phyloP scores from a whole-genome alignment of 2,329 filamentous ascomycete species.

The Penicillium paneum region DNA sequence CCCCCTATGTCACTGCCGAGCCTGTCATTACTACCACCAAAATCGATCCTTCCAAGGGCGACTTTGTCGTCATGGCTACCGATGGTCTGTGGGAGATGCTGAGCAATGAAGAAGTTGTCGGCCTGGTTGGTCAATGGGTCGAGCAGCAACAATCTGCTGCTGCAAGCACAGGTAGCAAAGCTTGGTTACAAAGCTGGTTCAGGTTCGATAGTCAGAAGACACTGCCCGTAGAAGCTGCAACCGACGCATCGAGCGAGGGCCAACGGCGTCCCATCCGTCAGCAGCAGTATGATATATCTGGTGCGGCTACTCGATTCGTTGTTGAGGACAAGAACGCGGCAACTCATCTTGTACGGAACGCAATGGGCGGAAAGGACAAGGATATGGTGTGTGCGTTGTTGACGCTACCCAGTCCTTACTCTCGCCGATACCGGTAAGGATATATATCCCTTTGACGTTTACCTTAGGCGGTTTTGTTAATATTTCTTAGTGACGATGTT shows the following conservation, averaged over 20 bases:
- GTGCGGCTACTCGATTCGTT: slow-evolving; percentile 71
- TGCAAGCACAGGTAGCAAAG: slow-evolving; percentile 42
- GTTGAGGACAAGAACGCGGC: slow-evolving; percentile 95
- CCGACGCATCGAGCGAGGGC: slow-evolving; percentile 55
- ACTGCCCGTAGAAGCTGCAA: slow-evolving; percentile 72
- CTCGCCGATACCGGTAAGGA: slow-evolving; percentile 77
- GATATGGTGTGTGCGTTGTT: slow-evolving; percentile 92
- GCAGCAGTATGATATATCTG: slow-evolving; percentile 81
- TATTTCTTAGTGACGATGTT: slow-evolving; percentile 71
- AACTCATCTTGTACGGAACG: slow-evolving; percentile 92
- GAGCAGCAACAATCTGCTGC: slow-evolving; percentile 61
- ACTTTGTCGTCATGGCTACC: slow-evolving; percentile 94
- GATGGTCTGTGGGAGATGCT: slow-evolving; percentile 99
- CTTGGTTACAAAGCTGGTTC: slow-evolving; percentile 72
- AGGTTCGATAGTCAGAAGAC: slow-evolving; percentile 48
- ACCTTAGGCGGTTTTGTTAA: slow-evolving; percentile 7
- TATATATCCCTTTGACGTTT: background rate
- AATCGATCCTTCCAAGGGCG: slow-evolving; percentile 81
- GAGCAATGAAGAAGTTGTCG: slow-evolving; percentile 96
- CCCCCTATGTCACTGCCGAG: slow-evolving; percentile 95
- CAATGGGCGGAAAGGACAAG: slow-evolving; percentile 84
- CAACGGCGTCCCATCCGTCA: slow-evolving; percentile 80
- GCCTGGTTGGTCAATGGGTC: slow-evolving; percentile 94
- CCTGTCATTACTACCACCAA: slow-evolving; percentile 91
- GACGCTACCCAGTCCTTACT: slow-evolving; percentile 87